Base-by-base conservation (phyloP, 805 yeast genomes). In the Zygotorulaspora florentina region DNA sequence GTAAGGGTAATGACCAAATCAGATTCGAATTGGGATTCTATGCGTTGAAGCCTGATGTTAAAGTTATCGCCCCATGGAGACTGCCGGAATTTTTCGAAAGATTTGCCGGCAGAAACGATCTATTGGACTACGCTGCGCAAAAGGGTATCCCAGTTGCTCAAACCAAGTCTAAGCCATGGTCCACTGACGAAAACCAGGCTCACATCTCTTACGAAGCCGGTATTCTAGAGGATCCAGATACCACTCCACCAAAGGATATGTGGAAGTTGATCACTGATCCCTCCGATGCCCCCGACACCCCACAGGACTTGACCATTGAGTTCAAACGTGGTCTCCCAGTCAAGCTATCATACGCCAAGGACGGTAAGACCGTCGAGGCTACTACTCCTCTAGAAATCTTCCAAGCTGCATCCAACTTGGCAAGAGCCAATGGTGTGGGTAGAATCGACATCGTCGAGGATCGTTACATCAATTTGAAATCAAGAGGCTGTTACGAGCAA, bases 191-290 rank as follows among this genome's bases (percentile, higher is more conserved):
- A 76, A 93, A 93, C 80, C 75, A 91, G 81, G 99, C 98, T 39
- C 99, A 93, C 73, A 93, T 93, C 69, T 91, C 98, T 33, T 93
- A 87, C 69, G 99, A 93, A 77, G 99, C 99, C 54, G 99, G 99
- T 73, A 93, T 93, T 58, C 81, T 93, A 64, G 99, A 93, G 75
- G 96, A 93, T 74, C 99, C 99, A 66, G 87, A 93, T 70, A 83
- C 91, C 59, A 93, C 99, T 43, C 99, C 99, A 55, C 99, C 99
- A 73, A 91, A 90, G 76, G 99, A 93, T 70, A 93, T 93, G 99
- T 93, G 99, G 99, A 93, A 93, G 75, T 81, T 93, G 68, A 93
- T 96, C 35, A 87, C 85, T 50, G 99, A 91, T 71, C 98, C 99
- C 61, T 66, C 74, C 34, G 97, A 91, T 65, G 98, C 99, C 46